Percentiles rank a stretch among this genome's conserved stretches.
These are phyloP conservation scores for Stylonectria norvegica DNA, from an alignment of 2,329 filamentous ascomycete genomes.

Conservation along the genomic window DNA sequence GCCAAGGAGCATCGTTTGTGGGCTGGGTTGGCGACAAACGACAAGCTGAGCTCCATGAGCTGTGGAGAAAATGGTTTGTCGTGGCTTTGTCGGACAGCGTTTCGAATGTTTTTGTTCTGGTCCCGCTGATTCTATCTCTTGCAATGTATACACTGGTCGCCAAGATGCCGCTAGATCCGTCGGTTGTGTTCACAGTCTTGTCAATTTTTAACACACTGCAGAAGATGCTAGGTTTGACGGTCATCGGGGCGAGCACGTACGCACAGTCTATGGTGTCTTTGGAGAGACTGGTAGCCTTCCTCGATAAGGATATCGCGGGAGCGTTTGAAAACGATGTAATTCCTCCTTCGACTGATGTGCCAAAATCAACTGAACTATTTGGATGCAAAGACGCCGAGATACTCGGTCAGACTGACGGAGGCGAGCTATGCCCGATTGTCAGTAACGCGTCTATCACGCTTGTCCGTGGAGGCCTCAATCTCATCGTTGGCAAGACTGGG, in stretches of 20 bases:
- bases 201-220: conserved; percentile 7
- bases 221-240: conserved; percentile 3
- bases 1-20: not conserved
- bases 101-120: not conserved
- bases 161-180: not conserved
- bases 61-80: conserved; percentile 2
- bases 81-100: conserved; percentile 1
- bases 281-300: not conserved
- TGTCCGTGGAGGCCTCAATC: conserved; percentile 58
- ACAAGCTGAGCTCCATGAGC: conserved; percentile 1
- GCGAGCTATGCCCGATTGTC: conserved; percentile 31
- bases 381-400: not conserved
- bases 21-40: conserved; percentile 3
- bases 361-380: not conserved
- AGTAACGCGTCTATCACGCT: conserved; percentile 65
- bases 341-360: not conserved
- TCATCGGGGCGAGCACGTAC: conserved; percentile 3
- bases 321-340: not conserved
- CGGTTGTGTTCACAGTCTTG: conserved; percentile 4
- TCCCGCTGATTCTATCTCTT: conserved; percentile 3
- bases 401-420: not conserved
- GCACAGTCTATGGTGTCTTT: conserved; percentile 4
- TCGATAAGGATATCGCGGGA: not conserved
- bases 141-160: conserved; percentile 2
- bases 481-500: conserved; percentile 54